These are phyloP conservation scores for Penicillium sp. DNA, from an alignment of 2,329 filamentous ascomycete genomes.

Conservation along the genomic window DNA sequence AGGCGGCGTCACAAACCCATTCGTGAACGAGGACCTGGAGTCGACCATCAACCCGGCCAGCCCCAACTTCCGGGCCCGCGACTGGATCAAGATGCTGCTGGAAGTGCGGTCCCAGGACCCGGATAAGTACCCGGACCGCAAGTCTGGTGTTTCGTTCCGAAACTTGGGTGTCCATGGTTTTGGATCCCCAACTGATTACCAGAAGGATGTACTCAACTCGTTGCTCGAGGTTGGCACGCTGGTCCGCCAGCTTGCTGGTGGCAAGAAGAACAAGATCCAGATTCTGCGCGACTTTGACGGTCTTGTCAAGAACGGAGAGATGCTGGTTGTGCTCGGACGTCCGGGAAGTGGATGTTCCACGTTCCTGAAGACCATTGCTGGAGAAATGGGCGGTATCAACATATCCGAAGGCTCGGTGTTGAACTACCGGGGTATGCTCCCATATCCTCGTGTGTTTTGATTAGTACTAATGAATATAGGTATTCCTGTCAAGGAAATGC, in stretches of 20 bases:
- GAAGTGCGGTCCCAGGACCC: constrained; percentile 29
- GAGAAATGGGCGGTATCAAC: constrained; percentile 73
- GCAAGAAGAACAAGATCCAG: constrained; percentile 48
- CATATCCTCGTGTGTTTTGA: background rate
- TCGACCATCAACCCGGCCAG: constrained; percentile 41
- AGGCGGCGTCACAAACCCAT: constrained; percentile 28
- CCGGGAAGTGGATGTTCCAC: constrained; percentile 65
- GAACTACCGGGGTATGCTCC: constrained; percentile 62
- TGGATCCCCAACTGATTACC: constrained; percentile 41
- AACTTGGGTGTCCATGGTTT: constrained; percentile 44
- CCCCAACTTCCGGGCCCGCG: constrained; percentile 38
- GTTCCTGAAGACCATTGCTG: constrained; percentile 75
- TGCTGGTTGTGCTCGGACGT: constrained; percentile 54
- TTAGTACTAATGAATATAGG: too few species aligned
- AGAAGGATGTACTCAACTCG: constrained; percentile 41
- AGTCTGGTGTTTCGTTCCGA: constrained; percentile 41
- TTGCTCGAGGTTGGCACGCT: constrained; percentile 33
- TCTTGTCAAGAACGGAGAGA: constrained; percentile 54
- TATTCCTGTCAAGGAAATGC: constrained; percentile 57
- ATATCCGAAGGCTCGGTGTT: constrained; percentile 65
- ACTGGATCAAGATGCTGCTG: constrained; percentile 43
- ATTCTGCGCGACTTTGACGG: constrained; percentile 65
- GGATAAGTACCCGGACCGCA: constrained; percentile 29
- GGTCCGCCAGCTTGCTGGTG: constrained; percentile 29
- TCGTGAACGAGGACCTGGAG: constrained; percentile 29